Percentiles rank a stretch among this genome's conserved stretches.
phyloP scores from a whole-genome alignment of 495 filamentous ascomycete species.

The Entonaema liquescens region DNA sequence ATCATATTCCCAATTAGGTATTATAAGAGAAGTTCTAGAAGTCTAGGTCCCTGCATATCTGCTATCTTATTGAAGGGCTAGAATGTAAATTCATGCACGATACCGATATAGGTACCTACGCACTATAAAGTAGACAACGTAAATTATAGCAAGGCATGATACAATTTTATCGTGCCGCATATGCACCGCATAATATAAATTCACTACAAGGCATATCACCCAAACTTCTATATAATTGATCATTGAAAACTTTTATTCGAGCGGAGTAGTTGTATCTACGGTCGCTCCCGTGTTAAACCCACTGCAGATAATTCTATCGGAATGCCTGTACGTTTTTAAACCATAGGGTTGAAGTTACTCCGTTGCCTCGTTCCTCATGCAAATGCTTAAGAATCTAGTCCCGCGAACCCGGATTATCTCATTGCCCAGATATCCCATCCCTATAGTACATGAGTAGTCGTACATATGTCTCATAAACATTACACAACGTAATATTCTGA shows the following conservation, averaged over 20 bases:
- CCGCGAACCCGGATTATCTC: not conserved
- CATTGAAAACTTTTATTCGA: conserved; percentile 6
- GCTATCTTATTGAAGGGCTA: not conserved
- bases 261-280: conserved; percentile 5
- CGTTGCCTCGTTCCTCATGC: not conserved
- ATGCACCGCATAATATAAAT: too few species aligned
- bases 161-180: not conserved
- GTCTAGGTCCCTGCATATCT: not conserved
- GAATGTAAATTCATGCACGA: not conserved
- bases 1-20: not conserved
- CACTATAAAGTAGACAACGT: not conserved
- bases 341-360: not conserved
- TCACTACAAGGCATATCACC: too few species aligned
- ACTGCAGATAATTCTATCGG: not conserved
- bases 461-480: conserved; percentile 1
- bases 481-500: not conserved
- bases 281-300: not conserved
- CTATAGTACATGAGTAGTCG: conserved; percentile 28
- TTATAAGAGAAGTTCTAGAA: not conserved
- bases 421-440: conserved; percentile 6
- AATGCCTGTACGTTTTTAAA: not conserved
- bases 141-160: not conserved
- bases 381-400: not conserved
- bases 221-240: not conserved
- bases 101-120: not conserved